These are phyloP conservation scores for Cladosporium sp. DNA, from an alignment of 2,329 filamentous ascomycete species.

Conservation along the genomic window DNA sequence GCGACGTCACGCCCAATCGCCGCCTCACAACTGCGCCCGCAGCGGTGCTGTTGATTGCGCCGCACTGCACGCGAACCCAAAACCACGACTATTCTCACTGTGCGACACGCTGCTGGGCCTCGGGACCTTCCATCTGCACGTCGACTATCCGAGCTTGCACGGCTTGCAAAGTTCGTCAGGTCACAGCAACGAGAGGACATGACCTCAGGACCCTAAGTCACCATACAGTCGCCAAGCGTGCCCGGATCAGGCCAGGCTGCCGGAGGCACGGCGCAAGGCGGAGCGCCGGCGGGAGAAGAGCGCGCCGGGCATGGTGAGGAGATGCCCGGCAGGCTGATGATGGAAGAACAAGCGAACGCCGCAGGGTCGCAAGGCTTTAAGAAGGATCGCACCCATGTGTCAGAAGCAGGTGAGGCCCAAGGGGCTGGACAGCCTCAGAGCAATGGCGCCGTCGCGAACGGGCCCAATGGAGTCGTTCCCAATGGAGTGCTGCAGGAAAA, in stretches of 20 bases:
- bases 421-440: constrained; percentile 12
- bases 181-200: neutral
- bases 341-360: constrained; percentile 38
- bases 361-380: constrained; percentile 31
- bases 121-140: too few species aligned
- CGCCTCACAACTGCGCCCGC: too few species aligned
- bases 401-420: constrained; percentile 17
- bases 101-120: too few species aligned
- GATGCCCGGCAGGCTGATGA: constrained; percentile 45
- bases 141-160: too few species aligned
- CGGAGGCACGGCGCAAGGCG: constrained; percentile 17
- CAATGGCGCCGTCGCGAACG: constrained; percentile 3
- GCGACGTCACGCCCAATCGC: too few species aligned
- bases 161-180: too few species aligned
- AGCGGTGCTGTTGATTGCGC: too few species aligned
- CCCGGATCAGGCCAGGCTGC: constrained; percentile 13
- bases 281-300: constrained; percentile 14
- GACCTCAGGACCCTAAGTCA: constrained; percentile 12
- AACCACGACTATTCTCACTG: too few species aligned
- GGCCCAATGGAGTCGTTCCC: constrained; percentile 6
- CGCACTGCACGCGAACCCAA: too few species aligned
- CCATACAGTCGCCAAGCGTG: constrained; percentile 22
- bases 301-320: constrained; percentile 18
- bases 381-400: constrained; percentile 25
- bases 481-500: constrained; percentile 14